Evolutionary conservation across 1,284 basidiomycete genomes (phyloP).

Genomic region (Trametes sp.): DNA sequence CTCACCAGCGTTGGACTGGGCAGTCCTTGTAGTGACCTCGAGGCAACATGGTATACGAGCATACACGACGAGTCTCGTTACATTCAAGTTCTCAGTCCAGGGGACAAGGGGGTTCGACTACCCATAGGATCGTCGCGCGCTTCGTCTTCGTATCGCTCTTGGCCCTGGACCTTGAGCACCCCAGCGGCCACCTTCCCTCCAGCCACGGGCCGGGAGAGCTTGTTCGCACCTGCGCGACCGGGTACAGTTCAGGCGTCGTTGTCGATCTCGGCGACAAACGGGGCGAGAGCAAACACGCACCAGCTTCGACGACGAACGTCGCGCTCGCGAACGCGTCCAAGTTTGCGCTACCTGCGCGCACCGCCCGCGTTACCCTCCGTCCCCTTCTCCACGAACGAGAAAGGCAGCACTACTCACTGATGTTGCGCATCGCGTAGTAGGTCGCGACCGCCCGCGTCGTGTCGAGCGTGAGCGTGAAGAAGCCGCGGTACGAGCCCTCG

Average conservation of each 20-base stretch:
- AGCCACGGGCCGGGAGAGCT: slow-evolving; percentile 62
- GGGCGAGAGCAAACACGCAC: slow-evolving; percentile 30
- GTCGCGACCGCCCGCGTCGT: slow-evolving; percentile 57
- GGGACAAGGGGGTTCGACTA: too few species aligned
- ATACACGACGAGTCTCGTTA: too few species aligned
- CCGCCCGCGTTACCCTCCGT: slow-evolving; percentile 46
- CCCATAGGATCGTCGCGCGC: too few species aligned
- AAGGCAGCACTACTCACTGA: slow-evolving; percentile 45
- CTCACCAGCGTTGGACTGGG: too few species aligned
- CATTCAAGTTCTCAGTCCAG: too few species aligned
- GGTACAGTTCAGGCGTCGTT: background rate
- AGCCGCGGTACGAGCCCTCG: slow-evolving; percentile 69
- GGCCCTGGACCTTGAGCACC: slow-evolving; percentile 41
- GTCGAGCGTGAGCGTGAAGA: slow-evolving; percentile 63
- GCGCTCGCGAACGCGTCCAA: slow-evolving; percentile 58
- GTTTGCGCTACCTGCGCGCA: slow-evolving; percentile 56
- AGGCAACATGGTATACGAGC: too few species aligned
- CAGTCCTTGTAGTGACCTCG: too few species aligned
- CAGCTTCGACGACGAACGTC: slow-evolving; percentile 52
- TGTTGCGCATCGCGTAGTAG: slow-evolving; percentile 67
- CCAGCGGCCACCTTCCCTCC: slow-evolving; percentile 55
- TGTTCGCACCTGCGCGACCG: slow-evolving; percentile 51
- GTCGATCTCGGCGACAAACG: background rate
- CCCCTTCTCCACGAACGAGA: background rate
- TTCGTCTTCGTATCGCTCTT: background rate